Evolutionary conservation across 2,329 filamentous ascomycete species (phyloP).

Genomic region (Cryphonectria parasitica): DNA sequence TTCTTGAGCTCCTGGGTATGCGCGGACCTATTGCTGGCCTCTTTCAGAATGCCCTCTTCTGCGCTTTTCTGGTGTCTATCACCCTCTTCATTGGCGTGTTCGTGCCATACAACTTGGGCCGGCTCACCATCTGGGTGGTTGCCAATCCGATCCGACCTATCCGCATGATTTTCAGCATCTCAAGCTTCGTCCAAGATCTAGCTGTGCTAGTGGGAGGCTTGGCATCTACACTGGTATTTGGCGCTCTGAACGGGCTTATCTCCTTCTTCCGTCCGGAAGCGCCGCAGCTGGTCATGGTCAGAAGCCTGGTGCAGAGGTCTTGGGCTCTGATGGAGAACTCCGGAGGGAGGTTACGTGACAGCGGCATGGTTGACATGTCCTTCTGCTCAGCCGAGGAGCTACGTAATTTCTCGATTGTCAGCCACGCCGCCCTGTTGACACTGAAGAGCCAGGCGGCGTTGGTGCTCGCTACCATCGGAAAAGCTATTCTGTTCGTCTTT

Average conservation of each 20-base stretch:
- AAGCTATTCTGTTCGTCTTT: slow-evolving; percentile 48
- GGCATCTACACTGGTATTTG: slow-evolving; percentile 44
- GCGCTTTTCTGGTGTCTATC: slow-evolving; percentile 83
- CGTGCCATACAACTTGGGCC: slow-evolving; percentile 89
- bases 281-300: slow-evolving; percentile 22
- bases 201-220: slow-evolving; percentile 67
- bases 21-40: slow-evolving; percentile 87
- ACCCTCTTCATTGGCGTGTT: slow-evolving; percentile 87
- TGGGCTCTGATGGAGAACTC: slow-evolving; percentile 49
- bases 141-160: slow-evolving; percentile 81
- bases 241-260: slow-evolving; percentile 45
- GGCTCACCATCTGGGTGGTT: slow-evolving; percentile 77
- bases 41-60: slow-evolving; percentile 94
- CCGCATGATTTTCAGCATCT: slow-evolving; percentile 70
- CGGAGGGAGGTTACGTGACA: slow-evolving; percentile 52
- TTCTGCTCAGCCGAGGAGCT: slow-evolving; percentile 63
- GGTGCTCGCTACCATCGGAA: slow-evolving; percentile 45
- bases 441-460: slow-evolving; percentile 58
- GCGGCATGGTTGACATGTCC: slow-evolving; percentile 54
- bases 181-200: slow-evolving; percentile 80
- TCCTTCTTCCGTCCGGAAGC: slow-evolving; percentile 38
- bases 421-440: slow-evolving; percentile 68
- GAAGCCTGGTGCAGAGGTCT: slow-evolving; percentile 35
- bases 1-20: slow-evolving; percentile 96
- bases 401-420: slow-evolving; percentile 76